These are phyloP conservation scores for Naganishia kalamii DNA, from an alignment of 768 basidiomycete genomes.

Conservation along the genomic window DNA sequence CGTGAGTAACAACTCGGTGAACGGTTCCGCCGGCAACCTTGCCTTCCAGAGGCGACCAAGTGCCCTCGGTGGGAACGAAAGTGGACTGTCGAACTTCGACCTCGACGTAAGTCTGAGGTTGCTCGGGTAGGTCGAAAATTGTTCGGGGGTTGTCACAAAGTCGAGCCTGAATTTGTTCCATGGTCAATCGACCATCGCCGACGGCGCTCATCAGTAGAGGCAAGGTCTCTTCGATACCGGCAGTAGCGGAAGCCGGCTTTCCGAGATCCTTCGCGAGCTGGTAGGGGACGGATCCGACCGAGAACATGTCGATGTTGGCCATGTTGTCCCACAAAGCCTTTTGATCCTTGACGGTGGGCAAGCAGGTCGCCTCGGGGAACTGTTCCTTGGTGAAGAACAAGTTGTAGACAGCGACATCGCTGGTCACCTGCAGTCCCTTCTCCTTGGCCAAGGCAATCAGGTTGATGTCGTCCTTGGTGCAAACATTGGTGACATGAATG, in stretches of 20 bases:
- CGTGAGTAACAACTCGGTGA: constrained; percentile 84
- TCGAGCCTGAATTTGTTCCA: constrained; percentile 74
- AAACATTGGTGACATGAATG: constrained; percentile 86
- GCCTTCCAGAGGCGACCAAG: constrained; percentile 79
- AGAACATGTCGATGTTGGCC: constrained; percentile 79
- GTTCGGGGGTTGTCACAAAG: constrained; percentile 84
- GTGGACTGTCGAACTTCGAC: constrained; percentile 70
- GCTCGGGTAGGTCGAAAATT: constrained; percentile 86
- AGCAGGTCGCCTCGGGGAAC: constrained; percentile 59
- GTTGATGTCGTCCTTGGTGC: constrained; percentile 74
- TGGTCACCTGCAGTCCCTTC: constrained; percentile 87
- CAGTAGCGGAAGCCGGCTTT: constrained; percentile 59
- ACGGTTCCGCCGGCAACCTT: constrained; percentile 63
- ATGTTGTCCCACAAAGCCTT: constrained; percentile 77
- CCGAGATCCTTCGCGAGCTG: constrained; percentile 61
- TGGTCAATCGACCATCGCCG: constrained; percentile 64
- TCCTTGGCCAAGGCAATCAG: constrained; percentile 91
- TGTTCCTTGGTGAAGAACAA: constrained; percentile 78
- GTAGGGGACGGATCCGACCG: constrained; percentile 79
- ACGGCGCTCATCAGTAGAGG: constrained; percentile 84
- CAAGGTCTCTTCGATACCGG: constrained; percentile 79
- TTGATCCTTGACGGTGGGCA: constrained; percentile 73
- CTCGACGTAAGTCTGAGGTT: constrained; percentile 78
- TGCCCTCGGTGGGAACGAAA: constrained; percentile 51
- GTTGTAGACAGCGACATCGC: constrained; percentile 86